These are phyloP conservation scores for Aspergillus bridgeri DNA, from an alignment of 495 filamentous ascomycete species.

Conservation along the genomic window DNA sequence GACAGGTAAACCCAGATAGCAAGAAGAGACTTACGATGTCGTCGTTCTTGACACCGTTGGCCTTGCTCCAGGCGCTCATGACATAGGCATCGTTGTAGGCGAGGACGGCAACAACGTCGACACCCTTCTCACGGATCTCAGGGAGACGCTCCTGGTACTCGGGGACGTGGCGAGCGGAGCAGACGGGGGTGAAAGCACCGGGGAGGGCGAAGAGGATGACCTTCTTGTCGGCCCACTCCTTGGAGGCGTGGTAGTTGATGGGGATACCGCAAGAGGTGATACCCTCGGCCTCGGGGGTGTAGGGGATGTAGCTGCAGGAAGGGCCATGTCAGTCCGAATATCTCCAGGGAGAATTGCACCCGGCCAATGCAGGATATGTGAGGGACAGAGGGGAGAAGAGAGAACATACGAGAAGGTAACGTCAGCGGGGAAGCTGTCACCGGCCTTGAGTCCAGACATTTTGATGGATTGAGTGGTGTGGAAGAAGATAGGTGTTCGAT, in stretches of 20 bases:
- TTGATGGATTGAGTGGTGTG: slow-evolving; percentile 25
- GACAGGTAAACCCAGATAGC: too few species aligned
- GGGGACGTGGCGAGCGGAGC: slow-evolving; percentile 81
- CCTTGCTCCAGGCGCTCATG: slow-evolving; percentile 95
- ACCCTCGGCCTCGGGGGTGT: slow-evolving; percentile 63
- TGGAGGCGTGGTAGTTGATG: slow-evolving; percentile 76
- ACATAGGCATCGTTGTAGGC: slow-evolving; percentile 90
- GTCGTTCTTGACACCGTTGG: slow-evolving; percentile 76
- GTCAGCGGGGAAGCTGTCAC: slow-evolving; percentile 77
- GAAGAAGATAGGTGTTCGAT: slow-evolving; percentile 6
- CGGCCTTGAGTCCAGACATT: slow-evolving; percentile 73
- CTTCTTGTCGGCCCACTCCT: slow-evolving; percentile 85
- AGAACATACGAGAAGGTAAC: slow-evolving; percentile 67
- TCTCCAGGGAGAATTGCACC: not conserved
- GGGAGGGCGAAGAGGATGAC: slow-evolving; percentile 88
- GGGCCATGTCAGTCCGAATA: slow-evolving; percentile 14
- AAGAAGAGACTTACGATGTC: slow-evolving; percentile 58
- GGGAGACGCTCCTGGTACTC: slow-evolving; percentile 74
- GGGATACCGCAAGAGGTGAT: slow-evolving; percentile 76
- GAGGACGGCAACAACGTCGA: slow-evolving; percentile 81
- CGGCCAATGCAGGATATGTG: slow-evolving; percentile 2
- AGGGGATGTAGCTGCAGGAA: slow-evolving; percentile 61
- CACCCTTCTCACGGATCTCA: slow-evolving; percentile 76
- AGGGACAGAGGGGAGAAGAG: slow-evolving; percentile 10
- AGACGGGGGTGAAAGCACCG: slow-evolving; percentile 92